Base-by-base conservation (phyloP, 116 monocot species). In the Phalaenopsis hybrid region DNA sequence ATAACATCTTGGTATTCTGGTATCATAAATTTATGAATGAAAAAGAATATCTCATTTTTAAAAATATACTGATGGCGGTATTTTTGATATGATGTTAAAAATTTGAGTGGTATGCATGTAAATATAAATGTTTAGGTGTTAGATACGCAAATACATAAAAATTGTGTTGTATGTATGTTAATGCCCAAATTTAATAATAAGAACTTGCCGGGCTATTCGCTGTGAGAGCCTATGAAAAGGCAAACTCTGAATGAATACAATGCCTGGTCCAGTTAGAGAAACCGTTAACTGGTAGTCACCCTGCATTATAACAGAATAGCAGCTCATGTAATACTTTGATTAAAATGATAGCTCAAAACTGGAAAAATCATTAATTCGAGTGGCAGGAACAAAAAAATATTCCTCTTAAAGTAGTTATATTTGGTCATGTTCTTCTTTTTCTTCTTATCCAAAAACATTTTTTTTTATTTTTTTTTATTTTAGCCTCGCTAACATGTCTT, bases 221-320 rank as follows among this genome's bases (percentile, higher is more conserved):
- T 94, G 92, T 68, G 94, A 97, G 82, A 97, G 89, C 16, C 92
- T 80, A 79, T 88, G 86, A 79, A 97, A 94, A 18, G 97, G 97
- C 81, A 97, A 86, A 68, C 95, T 97, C 83, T 97, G 95, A 78
- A 97, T 92, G 73, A 97, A 97, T 45, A 97, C 97, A 75, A 94
- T 77, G 34, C 97, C 97, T 9, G 97, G 97, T 75, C 97, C 97
- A 33, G 89, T 94, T 34, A 97, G 81, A 76, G 86, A 58, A 49
- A 91, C 94, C 50, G 82, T 93, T 33, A 92, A 18, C 78, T 92
- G 92, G 68, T 89, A 89, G 28, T 93, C 93, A 76, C 90, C 89
- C 97, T 97, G 84, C 78, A 88, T 48, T n/a, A 75, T 46, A 20
- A 72, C 72, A 72, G 16, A 34, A 33, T 3, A 72, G 41, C 31